Percentiles rank a stretch among this genome's conserved stretches.
phyloP scores from a whole-genome alignment of 1,284 basidiomycete genomes.

The Boletus sp. region DNA sequence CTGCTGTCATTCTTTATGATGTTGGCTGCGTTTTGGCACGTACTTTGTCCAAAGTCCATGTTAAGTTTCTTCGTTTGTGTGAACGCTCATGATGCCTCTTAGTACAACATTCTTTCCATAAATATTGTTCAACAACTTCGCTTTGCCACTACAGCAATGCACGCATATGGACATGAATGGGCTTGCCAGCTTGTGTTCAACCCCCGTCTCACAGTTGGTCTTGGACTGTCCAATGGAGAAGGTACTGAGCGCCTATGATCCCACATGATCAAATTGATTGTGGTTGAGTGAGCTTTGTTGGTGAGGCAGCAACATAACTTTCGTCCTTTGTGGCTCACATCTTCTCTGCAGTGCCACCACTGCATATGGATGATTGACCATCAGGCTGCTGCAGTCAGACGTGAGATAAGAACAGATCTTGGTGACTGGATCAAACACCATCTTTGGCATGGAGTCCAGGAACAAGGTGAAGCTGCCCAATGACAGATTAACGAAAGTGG shows the following conservation, averaged over 20 bases:
- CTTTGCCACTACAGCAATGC: not conserved
- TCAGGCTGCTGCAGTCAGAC: not conserved
- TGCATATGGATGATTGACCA: not conserved
- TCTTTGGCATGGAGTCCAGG: not conserved
- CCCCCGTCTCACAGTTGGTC: not conserved
- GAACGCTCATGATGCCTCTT: no score
- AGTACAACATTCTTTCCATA: no score
- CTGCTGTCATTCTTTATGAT: constrained; percentile 1
- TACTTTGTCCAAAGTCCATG: no score
- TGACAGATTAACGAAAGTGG: not conserved
- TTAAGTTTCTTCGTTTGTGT: not conserved
- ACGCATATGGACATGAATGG: not conserved
- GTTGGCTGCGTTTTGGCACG: constrained; percentile 7
- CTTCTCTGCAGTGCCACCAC: not conserved
- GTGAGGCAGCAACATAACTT: not conserved
- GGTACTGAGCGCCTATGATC: constrained; percentile 9
- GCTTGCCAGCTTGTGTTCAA: not conserved
- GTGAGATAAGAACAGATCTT: not conserved
- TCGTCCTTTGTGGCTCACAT: no score
- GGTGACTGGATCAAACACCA: not conserved
- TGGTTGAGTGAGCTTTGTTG: constrained; percentile 3
- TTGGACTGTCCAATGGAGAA: not conserved
- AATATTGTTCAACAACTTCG: no score
- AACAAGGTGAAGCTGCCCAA: not conserved
- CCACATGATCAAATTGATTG: constrained; percentile 7